These are phyloP conservation scores for Adiantum capillusveneris DNA, from an alignment of 75 land plant species.

Conservation along the genomic window DNA sequence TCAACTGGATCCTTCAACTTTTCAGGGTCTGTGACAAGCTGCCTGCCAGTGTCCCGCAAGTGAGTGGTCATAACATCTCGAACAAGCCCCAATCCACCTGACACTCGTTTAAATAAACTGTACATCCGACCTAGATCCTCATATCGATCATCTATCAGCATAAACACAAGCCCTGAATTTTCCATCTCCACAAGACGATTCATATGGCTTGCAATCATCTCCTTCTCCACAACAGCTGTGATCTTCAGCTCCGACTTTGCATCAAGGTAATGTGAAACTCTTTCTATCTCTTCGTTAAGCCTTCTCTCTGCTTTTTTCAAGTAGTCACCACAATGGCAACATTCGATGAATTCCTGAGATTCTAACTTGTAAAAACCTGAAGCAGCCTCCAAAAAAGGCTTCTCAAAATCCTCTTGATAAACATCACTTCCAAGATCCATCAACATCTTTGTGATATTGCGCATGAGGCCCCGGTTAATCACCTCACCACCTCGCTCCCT, in stretches of 20 bases:
- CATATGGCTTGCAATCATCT: constrained; percentile 95
- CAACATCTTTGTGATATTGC: constrained; percentile 83
- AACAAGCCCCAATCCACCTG: constrained; percentile 58
- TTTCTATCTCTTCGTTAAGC: constrained; percentile 90
- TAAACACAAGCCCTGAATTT: constrained; percentile 85
- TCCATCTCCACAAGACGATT: constrained; percentile 88
- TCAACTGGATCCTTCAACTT: constrained; percentile 90
- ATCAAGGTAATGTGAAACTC: constrained; percentile 85
- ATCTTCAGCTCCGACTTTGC: constrained; percentile 61
- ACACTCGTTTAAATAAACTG: constrained; percentile 70
- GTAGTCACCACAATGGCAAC: constrained; percentile 93
- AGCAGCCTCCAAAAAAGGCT: constrained; percentile 82
- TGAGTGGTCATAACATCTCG: constrained; percentile 89
- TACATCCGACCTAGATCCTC: constrained; percentile 89
- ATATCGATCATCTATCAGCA: constrained; percentile 86
- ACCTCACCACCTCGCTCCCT: constrained; percentile 84
- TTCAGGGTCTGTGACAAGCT: constrained; percentile 89
- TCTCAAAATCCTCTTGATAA: constrained; percentile 92
- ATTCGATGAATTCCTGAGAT: constrained; percentile 89
- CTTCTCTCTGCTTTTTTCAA: constrained; percentile 87
- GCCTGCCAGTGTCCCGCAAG: constrained; percentile 78
- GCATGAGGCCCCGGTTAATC: constrained; percentile 86
- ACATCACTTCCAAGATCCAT: constrained; percentile 77
- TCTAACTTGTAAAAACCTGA: constrained; percentile 75
- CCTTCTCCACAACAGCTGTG: constrained; percentile 81